phyloP scores from a whole-genome alignment of 331 rosid genomes.

The Cucumis variabilis region DNA sequence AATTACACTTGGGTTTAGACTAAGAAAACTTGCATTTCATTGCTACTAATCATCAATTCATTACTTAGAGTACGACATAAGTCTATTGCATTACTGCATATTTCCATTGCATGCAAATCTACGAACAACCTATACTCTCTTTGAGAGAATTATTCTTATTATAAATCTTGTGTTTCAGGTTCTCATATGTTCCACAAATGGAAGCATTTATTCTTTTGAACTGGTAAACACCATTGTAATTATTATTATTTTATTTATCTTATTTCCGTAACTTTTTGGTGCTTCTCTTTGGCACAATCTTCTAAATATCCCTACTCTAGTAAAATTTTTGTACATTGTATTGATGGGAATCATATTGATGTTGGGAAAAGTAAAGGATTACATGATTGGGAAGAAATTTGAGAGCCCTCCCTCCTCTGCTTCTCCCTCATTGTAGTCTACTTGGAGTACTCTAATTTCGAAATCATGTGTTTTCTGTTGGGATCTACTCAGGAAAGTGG shows the following conservation, averaged over 20 bases:
- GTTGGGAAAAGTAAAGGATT: not conserved
- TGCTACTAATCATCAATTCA: too few species aligned
- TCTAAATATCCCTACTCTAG: not conserved
- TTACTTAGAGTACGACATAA: too few species aligned
- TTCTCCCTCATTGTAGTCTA: not conserved
- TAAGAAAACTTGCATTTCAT: too few species aligned
- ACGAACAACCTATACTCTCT: not conserved
- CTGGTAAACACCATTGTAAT: conserved; percentile 47
- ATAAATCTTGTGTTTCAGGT: conserved; percentile 53
- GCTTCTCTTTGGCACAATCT: not conserved
- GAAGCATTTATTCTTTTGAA: conserved; percentile 73
- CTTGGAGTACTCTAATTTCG: not conserved
- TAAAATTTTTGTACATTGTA: not conserved
- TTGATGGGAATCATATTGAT: not conserved
- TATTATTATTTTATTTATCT: not conserved
- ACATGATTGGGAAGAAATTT: not conserved
- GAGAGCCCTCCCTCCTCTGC: not conserved
- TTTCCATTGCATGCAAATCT: too few species aligned
- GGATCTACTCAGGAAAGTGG: conserved; percentile 66
- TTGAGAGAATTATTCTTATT: conserved; percentile 1
- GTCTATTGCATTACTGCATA: too few species aligned
- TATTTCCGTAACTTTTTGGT: not conserved
- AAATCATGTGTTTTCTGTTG: conserved; percentile 3
- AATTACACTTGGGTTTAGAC: too few species aligned
- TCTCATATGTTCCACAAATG: conserved; percentile 80